Conservation (phyloP, 2,329 filamentous ascomycete genomes). For the Fusarium decemcellulare region DNA sequence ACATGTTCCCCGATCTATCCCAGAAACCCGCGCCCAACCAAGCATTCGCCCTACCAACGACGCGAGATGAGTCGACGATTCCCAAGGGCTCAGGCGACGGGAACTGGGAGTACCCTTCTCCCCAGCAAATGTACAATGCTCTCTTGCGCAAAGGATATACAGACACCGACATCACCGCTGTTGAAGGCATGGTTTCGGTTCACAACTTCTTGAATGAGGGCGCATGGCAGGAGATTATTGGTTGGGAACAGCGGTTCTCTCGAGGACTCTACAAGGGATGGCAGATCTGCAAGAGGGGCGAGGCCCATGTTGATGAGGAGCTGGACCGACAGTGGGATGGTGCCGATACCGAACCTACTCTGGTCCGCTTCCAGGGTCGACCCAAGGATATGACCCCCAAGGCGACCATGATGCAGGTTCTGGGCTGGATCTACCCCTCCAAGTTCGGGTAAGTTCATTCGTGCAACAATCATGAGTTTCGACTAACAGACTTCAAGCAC, state of each 20-base stretch:
- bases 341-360: slow-evolving; percentile 73
- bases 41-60: slow-evolving; percentile 79
- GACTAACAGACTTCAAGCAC: slow-evolving; percentile 64
- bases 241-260: slow-evolving; percentile 91
- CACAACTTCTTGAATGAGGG: slow-evolving; percentile 99
- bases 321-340: slow-evolving; percentile 67
- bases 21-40: slow-evolving; percentile 84
- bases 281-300: slow-evolving; percentile 80
- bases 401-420: slow-evolving; percentile 84
- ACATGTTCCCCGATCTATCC: slow-evolving; percentile 92
- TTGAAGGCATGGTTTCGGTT: slow-evolving; percentile 96
- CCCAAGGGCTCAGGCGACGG: slow-evolving; percentile 84
- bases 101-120: slow-evolving; percentile 98
- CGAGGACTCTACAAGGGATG: slow-evolving; percentile 80
- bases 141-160: slow-evolving; percentile 96
- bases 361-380: slow-evolving; percentile 90
- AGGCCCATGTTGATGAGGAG: slow-evolving; percentile 68
- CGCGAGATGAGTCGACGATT: slow-evolving; percentile 89
- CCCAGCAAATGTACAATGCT: slow-evolving; percentile 99
- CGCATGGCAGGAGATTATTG: slow-evolving; percentile 94
- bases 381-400: slow-evolving; percentile 94
- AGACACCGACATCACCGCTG: slow-evolving; percentile 92
- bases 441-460: slow-evolving; percentile 77
- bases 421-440: slow-evolving; percentile 84
- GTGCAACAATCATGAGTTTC: neutral